Base-by-base conservation (phyloP, 306 rosid species). In the Castanea mollissima region DNA sequence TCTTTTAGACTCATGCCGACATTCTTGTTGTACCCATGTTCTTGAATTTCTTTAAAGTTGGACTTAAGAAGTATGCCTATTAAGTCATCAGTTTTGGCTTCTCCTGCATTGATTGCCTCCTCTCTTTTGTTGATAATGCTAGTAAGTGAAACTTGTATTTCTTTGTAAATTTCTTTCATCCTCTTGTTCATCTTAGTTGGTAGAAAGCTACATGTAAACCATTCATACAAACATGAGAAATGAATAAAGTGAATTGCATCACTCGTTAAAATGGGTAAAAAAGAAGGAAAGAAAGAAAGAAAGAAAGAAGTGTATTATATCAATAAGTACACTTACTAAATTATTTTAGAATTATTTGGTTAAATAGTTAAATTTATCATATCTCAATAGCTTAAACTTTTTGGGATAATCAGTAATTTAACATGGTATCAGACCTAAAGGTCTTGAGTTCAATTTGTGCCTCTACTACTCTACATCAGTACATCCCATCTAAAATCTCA, bases 51-150 rank as follows among this genome's bases (percentile, higher is more conserved):
- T 2, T 57, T 85, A 14, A 25, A 69, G 78, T 88, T 90, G 34
- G 94, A 88, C 55, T 84, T 79, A 41, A 88, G 2, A 60, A 88
- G 92, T 13, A 86, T 13, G 63, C 88, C 81, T 5, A 90, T 29
- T 5, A 90, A 19, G 82, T 90, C 90, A 20, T 69, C 75, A 0
- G 74, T 80, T 0, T 21, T 4, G 5, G 71, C 57, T 41, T 88
- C 87, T 12, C 85, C 88, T 5, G 10, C 72, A 25, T 69, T 27
- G 41, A 84, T 55, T 0, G 85, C 83, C 38, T 72, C 64, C 81
- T 88, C 88, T 71, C 89, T 79, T 34, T 82, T 82, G 20, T 79
- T 41, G 9, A 88, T 74, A 5, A 86, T 31, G 2, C 27, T 54
- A 58, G 31, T 70, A 0, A 90, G 72, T 5, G 34, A 65, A 52